Evolutionary conservation across 148 eudicot genomes (phyloP).

Genomic region (Cornus suecica): DNA sequence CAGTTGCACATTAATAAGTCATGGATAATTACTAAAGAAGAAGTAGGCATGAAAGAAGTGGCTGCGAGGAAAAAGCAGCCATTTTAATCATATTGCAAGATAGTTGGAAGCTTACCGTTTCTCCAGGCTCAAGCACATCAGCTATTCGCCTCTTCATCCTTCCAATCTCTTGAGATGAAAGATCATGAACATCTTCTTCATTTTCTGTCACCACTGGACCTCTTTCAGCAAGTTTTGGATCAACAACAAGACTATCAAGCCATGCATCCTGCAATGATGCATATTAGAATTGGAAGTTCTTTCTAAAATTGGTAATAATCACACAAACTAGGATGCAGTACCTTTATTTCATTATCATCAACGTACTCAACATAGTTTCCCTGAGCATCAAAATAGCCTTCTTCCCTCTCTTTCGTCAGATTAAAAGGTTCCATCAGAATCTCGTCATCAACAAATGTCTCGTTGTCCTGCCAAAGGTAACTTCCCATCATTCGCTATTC

Average conservation of each 20-base stretch:
- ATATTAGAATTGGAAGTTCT: background rate
- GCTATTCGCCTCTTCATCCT: slow-evolving; percentile 88
- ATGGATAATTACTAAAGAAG: background rate
- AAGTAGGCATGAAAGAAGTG: too few species aligned
- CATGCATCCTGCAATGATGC: slow-evolving; percentile 78
- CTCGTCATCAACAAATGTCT: slow-evolving; percentile 66
- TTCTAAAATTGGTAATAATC: background rate
- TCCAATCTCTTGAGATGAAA: slow-evolving; percentile 63
- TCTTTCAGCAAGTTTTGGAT: slow-evolving; percentile 51
- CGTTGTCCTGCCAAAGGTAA: slow-evolving; percentile 57
- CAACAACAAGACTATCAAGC: slow-evolving; percentile 82
- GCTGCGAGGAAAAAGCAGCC: background rate
- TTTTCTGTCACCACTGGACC: slow-evolving; percentile 21
- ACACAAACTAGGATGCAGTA: slow-evolving; percentile 17
- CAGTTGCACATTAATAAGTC: background rate
- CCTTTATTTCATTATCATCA: slow-evolving; percentile 73
- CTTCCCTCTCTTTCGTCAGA: slow-evolving; percentile 80
- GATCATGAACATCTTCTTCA: slow-evolving; percentile 49
- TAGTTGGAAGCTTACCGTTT: slow-evolving; percentile 49
- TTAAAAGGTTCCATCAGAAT: slow-evolving; percentile 79
- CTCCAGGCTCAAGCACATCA: slow-evolving; percentile 83
- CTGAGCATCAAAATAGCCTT: slow-evolving; percentile 86
- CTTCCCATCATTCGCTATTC: slow-evolving; percentile 13
- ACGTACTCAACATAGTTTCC: slow-evolving; percentile 90
- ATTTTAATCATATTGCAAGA: background rate